These are phyloP conservation scores for Isoetes taiwanensis DNA, from an alignment of 75 land plant species.

Conservation along the genomic window DNA sequence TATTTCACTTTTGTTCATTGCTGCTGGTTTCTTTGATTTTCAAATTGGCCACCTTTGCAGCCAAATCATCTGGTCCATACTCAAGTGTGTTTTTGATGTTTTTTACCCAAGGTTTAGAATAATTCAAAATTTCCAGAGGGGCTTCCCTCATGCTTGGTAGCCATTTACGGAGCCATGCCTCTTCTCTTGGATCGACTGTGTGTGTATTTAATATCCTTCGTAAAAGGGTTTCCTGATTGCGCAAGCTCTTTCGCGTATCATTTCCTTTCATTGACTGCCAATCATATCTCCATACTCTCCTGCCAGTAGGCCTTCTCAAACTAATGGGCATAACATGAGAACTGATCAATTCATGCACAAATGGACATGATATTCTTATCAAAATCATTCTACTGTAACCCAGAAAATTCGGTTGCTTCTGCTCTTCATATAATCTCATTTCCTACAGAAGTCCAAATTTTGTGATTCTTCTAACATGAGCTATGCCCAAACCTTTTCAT, in stretches of 20 bases:
- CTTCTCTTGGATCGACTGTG: slow-evolving; percentile 1
- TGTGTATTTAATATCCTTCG: background rate
- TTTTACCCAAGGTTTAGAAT: background rate
- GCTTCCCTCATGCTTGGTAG: background rate
- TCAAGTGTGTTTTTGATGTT: background rate
- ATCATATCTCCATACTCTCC: background rate
- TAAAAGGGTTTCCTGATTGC: background rate
- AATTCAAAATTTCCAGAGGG: background rate
- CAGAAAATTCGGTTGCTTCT: background rate
- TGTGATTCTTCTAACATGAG: too few relatives aligned
- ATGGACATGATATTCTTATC: background rate
- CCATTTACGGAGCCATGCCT: slow-evolving; percentile 1
- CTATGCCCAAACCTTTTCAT: too few relatives aligned
- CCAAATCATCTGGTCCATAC: background rate
- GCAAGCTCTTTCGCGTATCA: background rate
- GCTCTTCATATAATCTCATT: too few relatives aligned
- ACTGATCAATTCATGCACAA: background rate
- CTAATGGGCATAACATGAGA: background rate
- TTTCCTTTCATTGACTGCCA: background rate
- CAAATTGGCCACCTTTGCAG: background rate
- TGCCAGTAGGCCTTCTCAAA: background rate
- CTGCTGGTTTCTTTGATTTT: too few relatives aligned
- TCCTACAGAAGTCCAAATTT: too few relatives aligned
- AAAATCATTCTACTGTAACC: background rate
- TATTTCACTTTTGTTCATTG: too few relatives aligned